Evolutionary conservation across 2,329 filamentous ascomycete species (phyloP), one percentile per base, ranked within the genome.

Genomic region (Ascocoryne sarcoides): DNA sequence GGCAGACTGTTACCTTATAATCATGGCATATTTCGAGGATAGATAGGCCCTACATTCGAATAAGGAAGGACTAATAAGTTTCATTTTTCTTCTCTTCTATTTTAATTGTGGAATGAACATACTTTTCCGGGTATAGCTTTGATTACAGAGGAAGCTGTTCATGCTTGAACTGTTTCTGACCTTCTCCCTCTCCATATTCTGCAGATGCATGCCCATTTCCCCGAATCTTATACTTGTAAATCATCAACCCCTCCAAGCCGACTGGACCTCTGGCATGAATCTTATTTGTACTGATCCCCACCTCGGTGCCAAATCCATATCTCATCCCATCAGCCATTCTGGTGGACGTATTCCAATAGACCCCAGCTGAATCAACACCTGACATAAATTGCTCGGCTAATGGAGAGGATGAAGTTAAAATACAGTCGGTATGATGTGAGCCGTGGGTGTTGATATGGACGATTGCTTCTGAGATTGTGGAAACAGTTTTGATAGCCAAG

Each of bases 201-300:
- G 75, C 75, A 16, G 85, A 86, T n/a, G 80, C 71, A 51, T 98
- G 92, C 8, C 89, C 92, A 44, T 76, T 69, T 1, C 90, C 92
- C 28, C 84, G 71, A 48, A 98, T 73, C 62, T 92, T 78, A 69
- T 95, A 98, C 69, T 95, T 95, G 67, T 98, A 95, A 47, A 96
- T 96, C 60, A 87, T 95, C 61, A 98, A 65, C 1, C 92, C 92
- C 58, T 96, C 92, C 38, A 98, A 67, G 1, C 92, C 92, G 4
- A 98, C 92, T 0, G 92, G 92, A 0, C 92, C 92, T 37, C 92
- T 72, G 1, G 86, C 84, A 61, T 98, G 92, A 49, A 98, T 95
- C 70, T 96, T 98, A 70, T 95, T 98, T 36, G 92, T 98, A 66
- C 85, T 93, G 64, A 98, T 96, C 40, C 92, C 92, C 17, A 98